Percentiles rank a stretch among this genome's conserved stretches.
phyloP scores from a whole-genome alignment of 169 alveolate species.

The Plasmodium gallinaceum region DNA sequence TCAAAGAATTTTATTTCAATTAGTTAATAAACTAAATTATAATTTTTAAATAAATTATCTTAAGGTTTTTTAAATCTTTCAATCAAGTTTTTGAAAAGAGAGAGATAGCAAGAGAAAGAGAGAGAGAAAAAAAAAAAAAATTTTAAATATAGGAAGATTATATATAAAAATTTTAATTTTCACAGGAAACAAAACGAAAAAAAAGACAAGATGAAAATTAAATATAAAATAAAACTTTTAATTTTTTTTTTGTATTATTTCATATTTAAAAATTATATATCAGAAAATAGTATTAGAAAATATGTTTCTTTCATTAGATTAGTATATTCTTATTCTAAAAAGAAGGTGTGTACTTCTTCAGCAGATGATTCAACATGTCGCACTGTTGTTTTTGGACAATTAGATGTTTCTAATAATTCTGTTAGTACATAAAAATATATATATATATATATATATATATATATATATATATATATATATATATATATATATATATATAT shows the following conservation, averaged over 20 bases:
- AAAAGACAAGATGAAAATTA: conserved; percentile 12
- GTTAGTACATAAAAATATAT: conserved; percentile 8
- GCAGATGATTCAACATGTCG: conserved; percentile 69
- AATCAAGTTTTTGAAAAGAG: no score
- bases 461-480: conserved; percentile 4
- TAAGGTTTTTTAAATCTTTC: no score
- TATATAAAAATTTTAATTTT: no score
- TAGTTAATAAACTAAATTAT: background rate
- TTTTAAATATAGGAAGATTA: no score
- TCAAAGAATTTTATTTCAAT: background rate
- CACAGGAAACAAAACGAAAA: conserved; percentile 5
- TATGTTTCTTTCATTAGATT: conserved; percentile 27
- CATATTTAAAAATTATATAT: conserved; percentile 14
- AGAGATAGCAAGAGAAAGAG: no score
- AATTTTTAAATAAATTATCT: no score
- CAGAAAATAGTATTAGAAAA: background rate
- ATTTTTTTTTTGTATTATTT: conserved; percentile 13
- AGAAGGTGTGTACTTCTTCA: conserved; percentile 57
- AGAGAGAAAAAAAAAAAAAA: no score
- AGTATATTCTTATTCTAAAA: conserved; percentile 53
- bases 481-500: background rate
- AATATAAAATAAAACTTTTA: background rate
- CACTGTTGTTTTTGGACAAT: conserved; percentile 38
- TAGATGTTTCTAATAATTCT: conserved; percentile 73
- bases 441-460: background rate